A percentile compares a stretch with the other conserved stretches of the same genome.
Evolutionary conservation across 352 stramenopile species (phyloP).

Genomic region (Phytophthora citricola): DNA sequence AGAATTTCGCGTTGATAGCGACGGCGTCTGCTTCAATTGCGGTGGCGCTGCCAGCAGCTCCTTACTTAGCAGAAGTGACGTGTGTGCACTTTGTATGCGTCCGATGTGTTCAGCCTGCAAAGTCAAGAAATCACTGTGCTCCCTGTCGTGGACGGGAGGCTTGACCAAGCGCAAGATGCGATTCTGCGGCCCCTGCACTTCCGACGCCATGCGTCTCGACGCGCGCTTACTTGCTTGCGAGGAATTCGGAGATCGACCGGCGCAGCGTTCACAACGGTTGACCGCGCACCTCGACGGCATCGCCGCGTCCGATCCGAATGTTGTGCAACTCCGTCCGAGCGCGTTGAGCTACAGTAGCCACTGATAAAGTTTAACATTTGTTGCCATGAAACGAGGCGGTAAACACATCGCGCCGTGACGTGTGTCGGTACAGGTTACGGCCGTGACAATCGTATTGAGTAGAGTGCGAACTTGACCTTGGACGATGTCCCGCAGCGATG

Average conservation of each 20-base stretch:
- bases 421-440: too few species aligned
- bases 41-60: slow-evolving; percentile 4
- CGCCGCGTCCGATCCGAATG: slow-evolving; percentile 26
- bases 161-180: slow-evolving; percentile 25
- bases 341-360: slow-evolving; percentile 18
- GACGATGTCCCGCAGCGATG: slow-evolving; percentile 9
- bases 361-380: background rate
- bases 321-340: slow-evolving; percentile 28
- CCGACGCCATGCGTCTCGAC: slow-evolving; percentile 16
- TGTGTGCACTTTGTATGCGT: slow-evolving; percentile 27
- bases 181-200: slow-evolving; percentile 25
- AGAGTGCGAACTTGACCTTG: background rate
- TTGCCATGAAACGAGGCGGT: slow-evolving; percentile 1
- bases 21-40: slow-evolving; percentile 29
- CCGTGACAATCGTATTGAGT: background rate
- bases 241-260: slow-evolving; percentile 19
- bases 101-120: slow-evolving; percentile 33
- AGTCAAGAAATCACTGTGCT: slow-evolving; percentile 30
- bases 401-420: background rate
- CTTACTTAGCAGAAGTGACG: slow-evolving; percentile 26
- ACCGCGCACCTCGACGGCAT: slow-evolving; percentile 15
- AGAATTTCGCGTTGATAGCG: slow-evolving; percentile 1
- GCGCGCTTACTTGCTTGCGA: slow-evolving; percentile 22
- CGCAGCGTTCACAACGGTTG: slow-evolving; percentile 6
- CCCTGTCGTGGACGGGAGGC: slow-evolving; percentile 18